Evolutionary conservation across 768 basidiomycete species (phyloP), one percentile per base, ranked within the genome.

Genomic region (Leccinum aurantiacum): DNA sequence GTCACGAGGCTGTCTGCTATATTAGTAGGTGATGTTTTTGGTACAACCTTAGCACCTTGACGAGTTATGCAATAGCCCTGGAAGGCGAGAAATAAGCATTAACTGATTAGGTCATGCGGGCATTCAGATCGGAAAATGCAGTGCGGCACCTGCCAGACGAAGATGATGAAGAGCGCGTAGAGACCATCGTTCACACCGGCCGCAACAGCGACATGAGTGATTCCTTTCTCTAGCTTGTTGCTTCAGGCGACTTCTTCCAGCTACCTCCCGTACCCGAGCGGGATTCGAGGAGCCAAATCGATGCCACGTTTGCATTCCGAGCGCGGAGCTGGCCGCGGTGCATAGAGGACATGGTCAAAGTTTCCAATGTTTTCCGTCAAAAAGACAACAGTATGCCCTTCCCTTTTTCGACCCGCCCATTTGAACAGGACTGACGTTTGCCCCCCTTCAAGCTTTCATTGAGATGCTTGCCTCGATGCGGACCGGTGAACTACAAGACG

Each of bases 401-500:
- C 52, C 35, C 14, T 14, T 33, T 54, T 29, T 3, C 8, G 2
- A 55, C 11, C 31, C 15, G 38, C 13, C 11, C 15, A 15, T 54
- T 17, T 51, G n/a, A 17, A 44, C 38, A 38, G n/a, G 33, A 48
- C 27, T 48, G 25, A 64, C n/a, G 22, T 22, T 22, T 22, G 14
- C 24, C 14, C 14, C 15, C 17, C 48, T 9, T 9, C 29, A 3
- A 94, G 94, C 82, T 50, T 98, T 99, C 68, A 84, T 99, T 49
- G 82, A 93, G 67, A 98, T 98, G 93, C 79, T 98, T 51, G 98
- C 98, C 70, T 95, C 97, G 67, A 22, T 22, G 22, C 22, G 22
- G 22, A 22, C 22, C 22, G 22, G 22, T 22, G 22, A 22, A 22
- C 22, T 22, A 22, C 22, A 22, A 22, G 22, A 22, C 22, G 22